Conservation (phyloP, 139 green algal species). For the Chlamydomonas schloesseri region DNA sequence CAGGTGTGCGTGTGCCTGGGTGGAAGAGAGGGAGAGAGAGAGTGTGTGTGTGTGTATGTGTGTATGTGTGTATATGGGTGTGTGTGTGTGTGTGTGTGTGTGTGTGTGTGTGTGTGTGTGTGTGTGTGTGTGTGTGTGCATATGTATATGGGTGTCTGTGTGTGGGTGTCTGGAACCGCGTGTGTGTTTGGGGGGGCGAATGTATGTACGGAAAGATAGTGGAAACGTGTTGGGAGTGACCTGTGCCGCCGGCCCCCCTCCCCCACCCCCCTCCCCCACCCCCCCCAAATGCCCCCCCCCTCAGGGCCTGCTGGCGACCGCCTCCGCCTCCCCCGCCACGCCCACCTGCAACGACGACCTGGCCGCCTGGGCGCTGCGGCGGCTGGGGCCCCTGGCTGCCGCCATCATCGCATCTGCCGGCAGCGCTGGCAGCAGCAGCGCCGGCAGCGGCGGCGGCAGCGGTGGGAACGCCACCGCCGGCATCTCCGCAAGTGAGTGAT, state of each 20-base stretch:
- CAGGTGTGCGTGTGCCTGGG: not conserved
- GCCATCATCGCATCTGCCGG: not conserved
- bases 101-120: no score
- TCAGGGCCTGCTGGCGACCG: slow-evolving; percentile 11
- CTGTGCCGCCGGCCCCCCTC: no score
- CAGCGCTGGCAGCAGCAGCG: not conserved
- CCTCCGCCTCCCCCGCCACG: not conserved
- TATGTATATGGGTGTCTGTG: no score
- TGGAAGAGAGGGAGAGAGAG: not conserved
- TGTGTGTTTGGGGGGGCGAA: no score
- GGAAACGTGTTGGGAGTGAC: no score
- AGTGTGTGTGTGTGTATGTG: no score
- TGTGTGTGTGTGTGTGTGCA: no score
- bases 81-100: no score
- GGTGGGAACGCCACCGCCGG: not conserved
- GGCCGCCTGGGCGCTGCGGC: not conserved
- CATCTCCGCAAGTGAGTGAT: not conserved
- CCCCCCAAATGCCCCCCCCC: not conserved
- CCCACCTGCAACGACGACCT: slow-evolving; percentile 22
- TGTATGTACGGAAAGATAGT: no score
- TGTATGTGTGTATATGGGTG: no score
- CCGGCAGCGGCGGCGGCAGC: not conserved
- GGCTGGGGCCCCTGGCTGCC: not conserved
- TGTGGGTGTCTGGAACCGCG: no score
- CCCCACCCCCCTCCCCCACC: no score